Evolutionary conservation across 768 basidiomycete species (phyloP).

Genomic region (Punctularia strigosozonata): DNA sequence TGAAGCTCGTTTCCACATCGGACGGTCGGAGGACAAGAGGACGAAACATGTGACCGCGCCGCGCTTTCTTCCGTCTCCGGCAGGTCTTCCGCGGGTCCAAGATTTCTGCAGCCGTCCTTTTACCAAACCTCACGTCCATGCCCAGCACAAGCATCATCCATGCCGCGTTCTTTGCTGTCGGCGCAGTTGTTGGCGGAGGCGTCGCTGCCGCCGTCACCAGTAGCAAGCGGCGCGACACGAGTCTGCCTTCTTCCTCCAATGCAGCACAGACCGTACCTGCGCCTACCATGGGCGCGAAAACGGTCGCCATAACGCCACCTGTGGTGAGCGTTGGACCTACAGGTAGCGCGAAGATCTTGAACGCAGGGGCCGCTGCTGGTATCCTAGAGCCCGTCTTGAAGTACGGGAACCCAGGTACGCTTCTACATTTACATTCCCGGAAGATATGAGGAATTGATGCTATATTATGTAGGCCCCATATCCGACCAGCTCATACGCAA

Average conservation of each 20-base stretch:
- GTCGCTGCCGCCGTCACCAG: constrained; percentile 38
- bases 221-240: constrained; percentile 9
- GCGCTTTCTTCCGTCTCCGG: too few relatives aligned
- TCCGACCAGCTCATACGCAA: constrained; percentile 67
- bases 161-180: constrained; percentile 71
- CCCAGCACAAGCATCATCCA: constrained; percentile 39
- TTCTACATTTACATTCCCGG: neutral
- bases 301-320: too few relatives aligned
- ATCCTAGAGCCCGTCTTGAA: constrained; percentile 38
- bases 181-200: constrained; percentile 72
- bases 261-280: constrained; percentile 14
- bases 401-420: constrained; percentile 73
- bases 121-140: constrained; percentile 23
- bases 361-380: constrained; percentile 13
- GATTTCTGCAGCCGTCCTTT: too few relatives aligned
- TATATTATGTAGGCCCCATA: constrained; percentile 52
- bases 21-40: too few relatives aligned
- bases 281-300: constrained; percentile 27
- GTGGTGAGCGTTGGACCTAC: constrained; percentile 30
- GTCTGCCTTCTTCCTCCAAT: constrained; percentile 8
- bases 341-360: constrained; percentile 31
- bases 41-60: too few relatives aligned
- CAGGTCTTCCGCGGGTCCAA: too few relatives aligned
- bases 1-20: too few relatives aligned
- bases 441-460: neutral